Evolutionary conservation across 306 rosid species (phyloP), one percentile per base, ranked within the genome.

Genomic region (Echinosophora koreensis): DNA sequence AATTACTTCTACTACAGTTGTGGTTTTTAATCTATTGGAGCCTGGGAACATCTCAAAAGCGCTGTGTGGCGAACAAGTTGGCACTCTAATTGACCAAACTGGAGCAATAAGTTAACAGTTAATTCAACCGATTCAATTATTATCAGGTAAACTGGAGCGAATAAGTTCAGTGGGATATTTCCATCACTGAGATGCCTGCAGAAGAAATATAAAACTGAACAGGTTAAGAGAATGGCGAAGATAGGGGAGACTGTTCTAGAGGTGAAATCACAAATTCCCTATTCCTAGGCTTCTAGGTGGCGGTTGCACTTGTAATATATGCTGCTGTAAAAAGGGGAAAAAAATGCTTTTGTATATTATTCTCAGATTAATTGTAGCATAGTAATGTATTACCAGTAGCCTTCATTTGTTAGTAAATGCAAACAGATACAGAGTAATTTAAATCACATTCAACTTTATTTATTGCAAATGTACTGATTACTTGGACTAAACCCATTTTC

Each of bases 31-130:
- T 85, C 57, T 89, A 51, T 80, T 85, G 81, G 89, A 88, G 75
- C 89, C 91, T n/a, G 91, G 91, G 76, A 87, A 87, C 81, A 83
- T 89, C 66, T 89, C 93, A 69, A 89, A 82, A 82, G 93, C 93
- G 8, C 74, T 89, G 70, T 89, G 93, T 56, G 93, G 93, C 77
- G 91, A 87, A 42, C 91, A 89, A 77, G 89, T 89, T 22, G 91
- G 91, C 60, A 89, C 89, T 42, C 83, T 89, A 77, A 87, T 89
- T 66, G 88, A 89, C 78, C 89, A 85, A 79, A 66, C 84, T 9
- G 93, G 93, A 81, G 85, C 86, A 74, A 73, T 87, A 66, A 76
- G 85, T 66, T 87, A 80, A 85, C 77, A 74, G 22, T 59, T 84
- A 47, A 66, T 66, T 77, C 69, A 76, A 63, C 80, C 14, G 55